These are phyloP conservation scores for Colletotrichum orchidophilum DNA, from an alignment of 2,329 filamentous ascomycete genomes.

Conservation along the genomic window DNA sequence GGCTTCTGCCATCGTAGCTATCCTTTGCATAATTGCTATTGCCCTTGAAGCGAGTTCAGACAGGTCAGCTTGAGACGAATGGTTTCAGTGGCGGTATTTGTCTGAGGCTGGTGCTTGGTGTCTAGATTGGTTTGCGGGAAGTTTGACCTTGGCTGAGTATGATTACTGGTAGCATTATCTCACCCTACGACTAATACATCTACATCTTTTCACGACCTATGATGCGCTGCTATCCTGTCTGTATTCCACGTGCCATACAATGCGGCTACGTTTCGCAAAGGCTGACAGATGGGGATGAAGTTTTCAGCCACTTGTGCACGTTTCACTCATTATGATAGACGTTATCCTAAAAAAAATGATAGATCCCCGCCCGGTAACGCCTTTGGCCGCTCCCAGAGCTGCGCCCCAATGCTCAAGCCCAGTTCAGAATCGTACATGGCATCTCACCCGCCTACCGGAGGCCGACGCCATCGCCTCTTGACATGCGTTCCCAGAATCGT, in stretches of 20 bases:
- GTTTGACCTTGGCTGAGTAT: neutral
- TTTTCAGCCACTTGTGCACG: too few species aligned
- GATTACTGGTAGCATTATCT: neutral
- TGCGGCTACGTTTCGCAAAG: neutral
- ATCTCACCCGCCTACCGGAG: constrained; percentile 11
- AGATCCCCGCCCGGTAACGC: neutral
- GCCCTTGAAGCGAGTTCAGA: neutral
- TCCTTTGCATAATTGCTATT: neutral
- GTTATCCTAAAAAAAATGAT: constrained; percentile 1
- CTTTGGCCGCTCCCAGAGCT: constrained; percentile 1
- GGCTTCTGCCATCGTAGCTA: neutral
- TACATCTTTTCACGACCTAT: neutral
- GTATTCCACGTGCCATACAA: neutral
- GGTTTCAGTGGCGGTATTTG: neutral
- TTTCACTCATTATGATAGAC: neutral
- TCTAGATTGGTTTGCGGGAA: neutral
- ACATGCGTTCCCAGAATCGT: constrained; percentile 73
- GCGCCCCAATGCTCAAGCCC: neutral
- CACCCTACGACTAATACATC: neutral
- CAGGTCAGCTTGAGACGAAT: neutral
- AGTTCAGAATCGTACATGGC: neutral
- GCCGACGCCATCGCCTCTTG: constrained; percentile 47
- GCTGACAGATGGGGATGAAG: neutral
- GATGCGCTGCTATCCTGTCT: neutral
- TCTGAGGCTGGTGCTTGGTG: neutral